Evolutionary conservation across 1,284 basidiomycete species (phyloP).

Genomic region (Boletus mariae): DNA sequence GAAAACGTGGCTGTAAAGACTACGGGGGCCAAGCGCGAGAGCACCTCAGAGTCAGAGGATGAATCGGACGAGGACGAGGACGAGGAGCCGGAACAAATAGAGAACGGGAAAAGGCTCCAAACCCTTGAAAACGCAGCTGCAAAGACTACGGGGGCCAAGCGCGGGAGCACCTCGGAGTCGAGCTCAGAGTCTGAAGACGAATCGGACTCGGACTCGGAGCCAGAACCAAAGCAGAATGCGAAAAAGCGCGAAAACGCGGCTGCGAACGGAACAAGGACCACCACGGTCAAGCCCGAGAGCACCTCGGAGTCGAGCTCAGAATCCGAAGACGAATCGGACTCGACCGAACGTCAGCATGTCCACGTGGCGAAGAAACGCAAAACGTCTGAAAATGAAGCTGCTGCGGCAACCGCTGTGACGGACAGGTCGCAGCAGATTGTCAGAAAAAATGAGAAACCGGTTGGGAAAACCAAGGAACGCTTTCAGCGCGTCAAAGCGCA

Average conservation of each 20-base stretch:
- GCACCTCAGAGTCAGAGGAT: slow-evolving; percentile 22
- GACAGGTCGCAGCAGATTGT: slow-evolving; percentile 7
- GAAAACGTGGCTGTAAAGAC: no score
- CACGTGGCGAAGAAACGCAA: slow-evolving; percentile 58
- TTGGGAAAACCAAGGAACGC: slow-evolving; percentile 48
- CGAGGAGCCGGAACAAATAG: background rate
- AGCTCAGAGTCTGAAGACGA: slow-evolving; percentile 26
- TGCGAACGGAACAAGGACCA: no score
- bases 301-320: no score
- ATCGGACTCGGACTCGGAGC: background rate
- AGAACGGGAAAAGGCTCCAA: slow-evolving; percentile 3
- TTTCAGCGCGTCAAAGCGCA: slow-evolving; percentile 84
- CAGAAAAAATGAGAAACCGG: slow-evolving; percentile 33
- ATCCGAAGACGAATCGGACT: no score
- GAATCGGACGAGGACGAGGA: background rate
- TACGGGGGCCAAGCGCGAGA: slow-evolving; percentile 1
- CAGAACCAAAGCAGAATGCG: no score
- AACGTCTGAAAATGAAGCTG: slow-evolving; percentile 45
- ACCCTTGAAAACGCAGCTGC: no score
- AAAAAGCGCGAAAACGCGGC: no score
- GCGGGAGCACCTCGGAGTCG: slow-evolving; percentile 18
- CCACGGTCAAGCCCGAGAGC: no score
- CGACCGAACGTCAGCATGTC: background rate
- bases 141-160: background rate
- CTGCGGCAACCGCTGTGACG: slow-evolving; percentile 45